phyloP scores from a whole-genome alignment of 1,284 basidiomycete species.

The Apiotrichum gamsii region DNA sequence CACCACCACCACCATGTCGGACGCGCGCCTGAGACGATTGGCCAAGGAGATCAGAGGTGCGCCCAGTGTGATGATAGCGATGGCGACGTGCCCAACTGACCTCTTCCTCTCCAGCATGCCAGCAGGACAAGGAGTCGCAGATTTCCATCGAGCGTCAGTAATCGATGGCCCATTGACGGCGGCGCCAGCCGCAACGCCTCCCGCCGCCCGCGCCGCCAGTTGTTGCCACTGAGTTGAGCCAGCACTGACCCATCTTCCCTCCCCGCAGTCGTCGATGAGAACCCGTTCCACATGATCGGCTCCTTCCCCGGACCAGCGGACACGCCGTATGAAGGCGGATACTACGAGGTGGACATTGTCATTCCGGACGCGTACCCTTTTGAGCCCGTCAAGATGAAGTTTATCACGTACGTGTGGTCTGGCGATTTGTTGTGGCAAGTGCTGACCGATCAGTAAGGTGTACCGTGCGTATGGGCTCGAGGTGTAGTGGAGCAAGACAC shows the following conservation, averaged over 20 bases:
- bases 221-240: no score
- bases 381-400: slow-evolving; percentile 97
- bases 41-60: slow-evolving; percentile 88
- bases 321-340: slow-evolving; percentile 90
- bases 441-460: slow-evolving; percentile 56
- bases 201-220: no score
- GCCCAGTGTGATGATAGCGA: no score
- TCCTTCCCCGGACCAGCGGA: slow-evolving; percentile 83
- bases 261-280: slow-evolving; percentile 64
- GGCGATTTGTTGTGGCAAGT: slow-evolving; percentile 32
- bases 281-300: slow-evolving; percentile 80
- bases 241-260: neutral
- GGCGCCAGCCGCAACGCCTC: no score
- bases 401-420: slow-evolving; percentile 75
- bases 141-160: slow-evolving; percentile 62
- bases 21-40: slow-evolving; percentile 79
- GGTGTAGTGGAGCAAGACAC: no score
- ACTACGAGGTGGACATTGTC: slow-evolving; percentile 90
- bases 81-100: no score
- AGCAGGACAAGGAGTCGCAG: slow-evolving; percentile 71
- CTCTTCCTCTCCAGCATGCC: slow-evolving; percentile 11
- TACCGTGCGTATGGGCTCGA: slow-evolving; percentile 59
- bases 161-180: no score
- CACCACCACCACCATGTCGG: slow-evolving; percentile 48
- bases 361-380: slow-evolving; percentile 94